Evolutionary conservation across 345 rosid genomes (phyloP).

Genomic region (Alliaria petiolata): DNA sequence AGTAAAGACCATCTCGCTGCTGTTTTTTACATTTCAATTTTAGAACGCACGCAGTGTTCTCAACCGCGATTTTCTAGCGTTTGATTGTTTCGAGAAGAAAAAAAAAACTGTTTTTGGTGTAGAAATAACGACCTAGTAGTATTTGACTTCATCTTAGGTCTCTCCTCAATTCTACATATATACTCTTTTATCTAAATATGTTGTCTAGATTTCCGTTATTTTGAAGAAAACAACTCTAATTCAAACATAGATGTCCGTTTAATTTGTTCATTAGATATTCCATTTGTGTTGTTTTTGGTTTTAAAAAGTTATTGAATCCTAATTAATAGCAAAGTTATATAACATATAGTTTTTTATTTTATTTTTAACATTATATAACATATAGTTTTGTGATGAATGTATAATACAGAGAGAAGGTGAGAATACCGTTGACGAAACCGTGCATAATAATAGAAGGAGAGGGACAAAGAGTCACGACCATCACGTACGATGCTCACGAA

Average conservation of each 20-base stretch:
- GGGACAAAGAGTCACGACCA: conserved; percentile 28
- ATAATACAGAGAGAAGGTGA: conserved; percentile 41
- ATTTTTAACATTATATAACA: too few species aligned
- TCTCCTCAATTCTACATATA: not conserved
- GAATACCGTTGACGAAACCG: conserved; percentile 33
- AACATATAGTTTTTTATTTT: too few species aligned
- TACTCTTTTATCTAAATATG: not conserved
- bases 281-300: not conserved
- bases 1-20: conserved; percentile 10
- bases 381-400: not conserved
- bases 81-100: not conserved
- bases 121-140: not conserved
- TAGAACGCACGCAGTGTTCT: not conserved
- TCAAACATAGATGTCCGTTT: not conserved
- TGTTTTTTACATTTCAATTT: not conserved
- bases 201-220: not conserved
- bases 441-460: conserved; percentile 44
- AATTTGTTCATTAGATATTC: too few species aligned
- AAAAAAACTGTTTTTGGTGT: not conserved
- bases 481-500: conserved; percentile 29
- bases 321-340: not conserved
- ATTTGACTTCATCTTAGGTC: not conserved
- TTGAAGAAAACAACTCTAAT: not conserved
- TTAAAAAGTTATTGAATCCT: not conserved
- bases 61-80: not conserved